phyloP scores from a whole-genome alignment of 164 flowering plant species.

The Euptelea pleiosperma region DNA sequence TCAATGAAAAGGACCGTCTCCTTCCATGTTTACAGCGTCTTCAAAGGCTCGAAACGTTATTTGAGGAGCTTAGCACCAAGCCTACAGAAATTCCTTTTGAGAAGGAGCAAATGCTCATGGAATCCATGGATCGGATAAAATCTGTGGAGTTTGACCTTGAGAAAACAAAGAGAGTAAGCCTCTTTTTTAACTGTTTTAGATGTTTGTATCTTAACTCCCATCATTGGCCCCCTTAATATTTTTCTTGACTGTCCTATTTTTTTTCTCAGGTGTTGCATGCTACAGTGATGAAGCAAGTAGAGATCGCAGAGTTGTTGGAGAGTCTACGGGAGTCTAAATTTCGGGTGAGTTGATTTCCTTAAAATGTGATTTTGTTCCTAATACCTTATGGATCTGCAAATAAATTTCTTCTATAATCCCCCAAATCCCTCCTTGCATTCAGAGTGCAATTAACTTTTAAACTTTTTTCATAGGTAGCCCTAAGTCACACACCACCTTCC shows the following conservation, averaged over 20 bases:
- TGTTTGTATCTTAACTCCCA: background rate
- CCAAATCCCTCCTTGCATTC: no score
- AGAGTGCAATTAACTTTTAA: no score
- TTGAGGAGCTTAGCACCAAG: conserved; percentile 56
- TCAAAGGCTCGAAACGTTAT: conserved; percentile 59
- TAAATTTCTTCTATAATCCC: background rate
- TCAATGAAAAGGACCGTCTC: conserved; percentile 37
- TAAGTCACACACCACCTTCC: no score
- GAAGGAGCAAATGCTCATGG: conserved; percentile 69
- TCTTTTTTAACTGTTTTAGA: background rate
- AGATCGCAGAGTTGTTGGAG: conserved; percentile 54
- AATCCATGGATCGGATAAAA: conserved; percentile 80
- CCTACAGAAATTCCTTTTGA: conserved; percentile 67
- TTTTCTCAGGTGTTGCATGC: conserved; percentile 63
- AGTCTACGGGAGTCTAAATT: conserved; percentile 40
- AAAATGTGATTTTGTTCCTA: background rate
- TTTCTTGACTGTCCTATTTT: no score
- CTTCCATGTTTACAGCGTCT: conserved; percentile 74
- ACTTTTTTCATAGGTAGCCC: no score
- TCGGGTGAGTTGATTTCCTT: conserved; percentile 43
- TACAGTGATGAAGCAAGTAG: conserved; percentile 60
- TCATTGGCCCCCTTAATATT: background rate
- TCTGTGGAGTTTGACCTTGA: conserved; percentile 81
- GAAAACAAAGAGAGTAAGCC: conserved; percentile 73
- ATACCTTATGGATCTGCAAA: background rate